Base-by-base conservation (phyloP, 176 grass and related monocot species). In the Phoenix roebelenii region DNA sequence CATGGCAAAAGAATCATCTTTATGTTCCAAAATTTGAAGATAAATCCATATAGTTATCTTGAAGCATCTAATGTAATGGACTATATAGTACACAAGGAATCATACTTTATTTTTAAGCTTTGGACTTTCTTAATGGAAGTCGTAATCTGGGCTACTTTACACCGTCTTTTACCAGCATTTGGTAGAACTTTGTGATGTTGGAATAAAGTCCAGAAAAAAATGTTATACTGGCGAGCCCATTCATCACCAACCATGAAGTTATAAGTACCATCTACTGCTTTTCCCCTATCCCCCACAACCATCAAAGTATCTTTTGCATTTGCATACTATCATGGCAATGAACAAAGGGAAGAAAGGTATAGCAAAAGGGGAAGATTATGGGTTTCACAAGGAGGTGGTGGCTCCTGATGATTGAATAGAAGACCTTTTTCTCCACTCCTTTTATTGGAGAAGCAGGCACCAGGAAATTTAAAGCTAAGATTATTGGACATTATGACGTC, bases 381-480 rank as follows among this genome's bases (percentile, higher is more conserved):
- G 71, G 59, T n/a, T 54, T 56, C 56, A 59, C 72, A 61, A 48
- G 61, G 15, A 62, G 35, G 29, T 51, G 23, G 39, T 17, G 81
- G 61, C 56, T 69, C 52, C 44, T 22, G 65, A 75, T 84, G 70
- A 84, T 84, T 52, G 75, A 18, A 56, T 28, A 51, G 22, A 60
- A 52, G 70, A 78, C 60, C 51, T 16, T 59, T 4, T 9, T 58
- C 19, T 22, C 59, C 52, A n/a, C 52, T 51, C 18, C 16, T 30
- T 3, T 51, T 24, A 49, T 15, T 64, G 10, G 18, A 22, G 18
- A 19, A 22, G 3, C 18, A 48, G 9, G 35, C 35, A 44, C 14
- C 35, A n/a, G 2, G 35, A 2, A 2, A 44, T 12, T 14, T 14
- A 44, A 44, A 44, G 35, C 10, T 39, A 44, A 44, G 35, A 14